These are phyloP conservation scores for Crithidia fasciculata DNA, from an alignment of 208 protist genomes.

Conservation along the genomic window DNA sequence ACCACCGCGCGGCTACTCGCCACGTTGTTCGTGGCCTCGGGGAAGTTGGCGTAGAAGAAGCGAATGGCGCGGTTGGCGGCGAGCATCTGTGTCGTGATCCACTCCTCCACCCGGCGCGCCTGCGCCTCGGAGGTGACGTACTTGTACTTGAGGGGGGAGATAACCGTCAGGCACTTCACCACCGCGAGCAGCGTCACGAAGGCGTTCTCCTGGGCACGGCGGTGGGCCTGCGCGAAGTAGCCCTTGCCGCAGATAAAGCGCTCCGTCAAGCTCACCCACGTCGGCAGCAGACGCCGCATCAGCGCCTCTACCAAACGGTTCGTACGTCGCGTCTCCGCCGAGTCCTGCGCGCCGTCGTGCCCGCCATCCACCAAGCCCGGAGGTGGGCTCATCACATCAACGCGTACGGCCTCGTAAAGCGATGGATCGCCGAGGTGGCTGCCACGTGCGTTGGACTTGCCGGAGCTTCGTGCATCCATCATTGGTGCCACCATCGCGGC, in stretches of 20 bases:
- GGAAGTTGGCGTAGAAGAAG: conserved; percentile 79
- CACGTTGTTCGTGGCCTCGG: conserved; percentile 73
- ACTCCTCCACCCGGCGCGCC: conserved; percentile 58
- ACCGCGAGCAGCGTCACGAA: conserved; percentile 81
- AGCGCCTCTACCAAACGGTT: conserved; percentile 37
- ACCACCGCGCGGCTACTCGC: conserved; percentile 67
- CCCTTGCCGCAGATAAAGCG: conserved; percentile 53
- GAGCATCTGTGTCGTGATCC: conserved; percentile 58
- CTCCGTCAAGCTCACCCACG: conserved; percentile 65
- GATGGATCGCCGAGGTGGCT: not conserved
- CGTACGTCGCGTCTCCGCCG: conserved; percentile 13
- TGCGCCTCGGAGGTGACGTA: conserved; percentile 50
- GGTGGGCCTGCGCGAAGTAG: conserved; percentile 55
- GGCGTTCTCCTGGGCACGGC: conserved; percentile 80
- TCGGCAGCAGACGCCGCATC: conserved; percentile 59
- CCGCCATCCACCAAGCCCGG: conserved; percentile 8
- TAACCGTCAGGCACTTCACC: conserved; percentile 56
- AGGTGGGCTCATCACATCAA: conserved; percentile 20
- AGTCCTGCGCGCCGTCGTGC: conserved; percentile 4
- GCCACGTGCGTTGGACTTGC: too few species aligned
- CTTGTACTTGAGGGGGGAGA: conserved; percentile 67
- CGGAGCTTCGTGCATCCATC: not conserved
- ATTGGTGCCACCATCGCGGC: conserved; percentile 2
- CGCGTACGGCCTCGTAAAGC: conserved; percentile 8
- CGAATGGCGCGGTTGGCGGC: conserved; percentile 61